A percentile compares a stretch with the other conserved stretches of the same genome.
These are phyloP conservation scores for Plasmodium fragile DNA, from an alignment of 169 alveolate genomes.

Conservation along the genomic window DNA sequence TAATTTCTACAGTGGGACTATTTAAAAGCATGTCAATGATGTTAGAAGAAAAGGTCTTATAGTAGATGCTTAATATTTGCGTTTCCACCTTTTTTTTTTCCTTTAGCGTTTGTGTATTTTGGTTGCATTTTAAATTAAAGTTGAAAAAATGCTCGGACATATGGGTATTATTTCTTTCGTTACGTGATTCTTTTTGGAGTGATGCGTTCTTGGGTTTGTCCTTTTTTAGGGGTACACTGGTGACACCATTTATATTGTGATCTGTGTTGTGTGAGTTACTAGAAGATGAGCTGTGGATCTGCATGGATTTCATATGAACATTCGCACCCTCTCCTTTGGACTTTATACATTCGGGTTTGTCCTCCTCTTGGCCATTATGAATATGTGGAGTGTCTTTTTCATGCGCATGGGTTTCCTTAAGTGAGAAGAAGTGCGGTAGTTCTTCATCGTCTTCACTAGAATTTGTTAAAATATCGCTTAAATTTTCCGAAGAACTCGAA, in stretches of 20 bases:
- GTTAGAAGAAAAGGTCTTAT: slow-evolving; percentile 47
- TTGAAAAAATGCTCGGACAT: slow-evolving; percentile 31
- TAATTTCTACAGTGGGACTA: slow-evolving; percentile 23
- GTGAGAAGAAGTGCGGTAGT: background rate
- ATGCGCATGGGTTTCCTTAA: background rate
- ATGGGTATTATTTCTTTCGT: slow-evolving; percentile 8
- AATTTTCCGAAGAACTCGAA: slow-evolving; percentile 52
- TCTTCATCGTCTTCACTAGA: slow-evolving; percentile 26
- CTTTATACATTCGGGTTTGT: background rate
- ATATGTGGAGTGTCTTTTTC: background rate
- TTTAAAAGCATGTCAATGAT: slow-evolving; percentile 67
- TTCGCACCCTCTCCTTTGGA: background rate
- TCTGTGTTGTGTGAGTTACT: background rate
- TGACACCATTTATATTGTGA: background rate
- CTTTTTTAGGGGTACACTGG: background rate
- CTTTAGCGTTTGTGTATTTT: slow-evolving; percentile 44
- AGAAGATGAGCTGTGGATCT: background rate
- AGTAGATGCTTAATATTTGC: slow-evolving; percentile 56
- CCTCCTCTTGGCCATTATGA: background rate
- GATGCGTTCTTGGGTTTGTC: background rate
- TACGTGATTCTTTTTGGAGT: background rate
- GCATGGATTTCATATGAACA: background rate
- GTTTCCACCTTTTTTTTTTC: slow-evolving; percentile 58
- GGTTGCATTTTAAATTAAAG: slow-evolving; percentile 51
- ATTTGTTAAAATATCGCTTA: slow-evolving; percentile 29